Evolutionary conservation across 305 asterid genomes (phyloP), one percentile per base, ranked within the genome.

Genomic region (Fraxinus sp.): DNA sequence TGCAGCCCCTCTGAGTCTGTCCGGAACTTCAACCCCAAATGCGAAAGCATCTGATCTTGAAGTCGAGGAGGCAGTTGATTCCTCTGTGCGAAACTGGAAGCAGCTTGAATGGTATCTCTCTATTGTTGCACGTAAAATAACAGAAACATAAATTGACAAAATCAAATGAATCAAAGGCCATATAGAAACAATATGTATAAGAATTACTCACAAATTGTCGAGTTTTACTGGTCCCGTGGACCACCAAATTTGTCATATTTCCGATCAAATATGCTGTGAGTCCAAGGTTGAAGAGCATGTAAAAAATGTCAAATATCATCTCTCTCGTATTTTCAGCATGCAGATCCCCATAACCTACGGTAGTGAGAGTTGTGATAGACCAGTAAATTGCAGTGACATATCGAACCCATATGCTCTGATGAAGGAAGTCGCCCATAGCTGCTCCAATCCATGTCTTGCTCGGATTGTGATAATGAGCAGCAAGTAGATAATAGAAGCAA

Each of bases 21-120:
- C 87, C 96, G 91, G 70, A 88, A 95, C 88, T 93, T 95, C 88
- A 95, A 89, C 87, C 98, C 91, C 89, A 95, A 89, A 90, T 95
- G 98, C 80, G 97, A 92, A 84, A 95, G 95, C 98, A 95, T 95
- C 88, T 95, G 98, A 77, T 95, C 98, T 84, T 93, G 93, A 81
- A 95, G 92, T 6, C 97, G 88, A 79, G 82, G 43, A 4, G 98
- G 97, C 91, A 95, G 83, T 32, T 89, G 95, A 82, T 95, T 95
- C 90, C 98, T 91, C 73, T 82, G 90, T 49, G 97, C 94, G 80
- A 94, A 94, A 82, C 94, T 92, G 5, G 97, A 90, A 81, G 98
- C 98, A 18, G 98, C 97, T 87, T 91, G 95, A 84, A 95, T 92
- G 8, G 98, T 89, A 83, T 95, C 97, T 85, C 98, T 92, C 97